Percentiles rank a stretch among this genome's conserved stretches.
Evolutionary conservation across 1,284 basidiomycete genomes (phyloP).

Genomic region (Ustilago cynodontis): DNA sequence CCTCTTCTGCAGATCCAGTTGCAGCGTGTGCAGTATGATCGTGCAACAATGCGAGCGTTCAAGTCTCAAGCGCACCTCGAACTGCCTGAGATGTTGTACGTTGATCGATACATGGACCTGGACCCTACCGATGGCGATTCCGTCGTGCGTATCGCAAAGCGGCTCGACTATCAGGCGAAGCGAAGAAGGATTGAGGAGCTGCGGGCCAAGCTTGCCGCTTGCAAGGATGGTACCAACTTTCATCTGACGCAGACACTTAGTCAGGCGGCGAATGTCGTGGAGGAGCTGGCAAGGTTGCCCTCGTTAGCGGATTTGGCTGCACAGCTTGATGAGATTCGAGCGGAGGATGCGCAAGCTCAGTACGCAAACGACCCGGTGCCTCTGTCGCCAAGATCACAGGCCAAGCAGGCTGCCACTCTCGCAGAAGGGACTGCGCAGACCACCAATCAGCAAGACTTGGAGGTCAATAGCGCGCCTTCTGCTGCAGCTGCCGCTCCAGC

Average conservation of each 20-base stretch:
- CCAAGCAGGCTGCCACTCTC: conserved; percentile 14
- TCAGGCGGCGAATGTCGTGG: conserved; percentile 36
- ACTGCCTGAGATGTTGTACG: conserved; percentile 85
- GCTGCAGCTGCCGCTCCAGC: not conserved
- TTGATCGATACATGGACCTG: conserved; percentile 86
- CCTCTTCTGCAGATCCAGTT: conserved; percentile 94
- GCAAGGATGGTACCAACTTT: conserved; percentile 35
- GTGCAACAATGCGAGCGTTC: conserved; percentile 85
- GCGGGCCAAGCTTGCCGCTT: conserved; percentile 31
- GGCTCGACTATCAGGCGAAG: conserved; percentile 72
- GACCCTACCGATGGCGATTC: conserved; percentile 76
- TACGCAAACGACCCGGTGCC: not conserved
- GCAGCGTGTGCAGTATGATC: conserved; percentile 95
- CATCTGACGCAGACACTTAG: conserved; percentile 42
- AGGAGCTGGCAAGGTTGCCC: conserved; percentile 38
- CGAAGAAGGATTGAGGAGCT: conserved; percentile 47
- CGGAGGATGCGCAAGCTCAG: conserved; percentile 9
- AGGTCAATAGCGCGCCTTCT: not conserved
- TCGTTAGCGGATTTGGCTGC: conserved; percentile 26
- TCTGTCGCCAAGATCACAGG: conserved; percentile 6
- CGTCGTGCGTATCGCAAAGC: conserved; percentile 76
- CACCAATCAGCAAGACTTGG: not conserved
- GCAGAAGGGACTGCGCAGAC: not conserved
- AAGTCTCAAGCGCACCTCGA: conserved; percentile 96
- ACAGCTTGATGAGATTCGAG: conserved; percentile 29